phyloP scores from a whole-genome alignment of 2,329 filamentous ascomycete genomes.

The Cordyceps cicadae region DNA sequence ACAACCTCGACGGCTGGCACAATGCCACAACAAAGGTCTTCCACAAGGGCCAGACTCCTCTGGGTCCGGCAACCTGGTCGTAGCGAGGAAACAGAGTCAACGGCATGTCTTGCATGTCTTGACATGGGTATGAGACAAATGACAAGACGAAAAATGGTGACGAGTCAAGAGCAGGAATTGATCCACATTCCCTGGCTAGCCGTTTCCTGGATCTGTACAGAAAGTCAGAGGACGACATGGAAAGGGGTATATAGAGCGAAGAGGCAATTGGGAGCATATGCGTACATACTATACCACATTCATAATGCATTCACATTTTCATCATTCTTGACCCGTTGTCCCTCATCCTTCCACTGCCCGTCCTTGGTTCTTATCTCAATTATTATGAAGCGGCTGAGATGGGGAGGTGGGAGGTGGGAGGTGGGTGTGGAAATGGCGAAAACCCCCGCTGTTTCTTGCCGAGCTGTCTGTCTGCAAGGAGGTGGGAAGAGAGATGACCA shows the following conservation, averaged over 20 bases:
- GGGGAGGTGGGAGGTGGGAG: too few relatives aligned
- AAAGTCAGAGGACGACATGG: neutral
- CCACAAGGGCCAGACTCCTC: conserved; percentile 18
- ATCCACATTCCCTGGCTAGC: neutral
- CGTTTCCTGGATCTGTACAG: neutral
- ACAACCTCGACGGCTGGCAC: conserved; percentile 23
- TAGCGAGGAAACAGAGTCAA: neutral
- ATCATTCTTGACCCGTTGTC: too few relatives aligned
- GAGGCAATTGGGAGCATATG: neutral
- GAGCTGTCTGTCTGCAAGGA: too few relatives aligned
- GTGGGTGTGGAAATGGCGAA: too few relatives aligned
- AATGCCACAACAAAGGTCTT: conserved; percentile 21
- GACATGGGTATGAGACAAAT: too few relatives aligned
- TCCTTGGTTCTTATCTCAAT: too few relatives aligned
- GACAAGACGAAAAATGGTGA: neutral
- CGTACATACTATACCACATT: neutral
- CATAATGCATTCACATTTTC: neutral
- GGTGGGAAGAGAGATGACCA: too few relatives aligned
- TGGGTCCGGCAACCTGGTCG: conserved; percentile 22
- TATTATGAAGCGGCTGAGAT: too few relatives aligned
- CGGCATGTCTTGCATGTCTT: too few relatives aligned
- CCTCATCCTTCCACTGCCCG: too few relatives aligned
- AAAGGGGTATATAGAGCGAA: neutral
- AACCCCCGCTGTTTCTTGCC: too few relatives aligned
- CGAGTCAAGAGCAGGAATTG: neutral